These are phyloP conservation scores for Stachybotrys chartarum DNA, from an alignment of 2,329 filamentous ascomycete genomes.

Conservation along the genomic window DNA sequence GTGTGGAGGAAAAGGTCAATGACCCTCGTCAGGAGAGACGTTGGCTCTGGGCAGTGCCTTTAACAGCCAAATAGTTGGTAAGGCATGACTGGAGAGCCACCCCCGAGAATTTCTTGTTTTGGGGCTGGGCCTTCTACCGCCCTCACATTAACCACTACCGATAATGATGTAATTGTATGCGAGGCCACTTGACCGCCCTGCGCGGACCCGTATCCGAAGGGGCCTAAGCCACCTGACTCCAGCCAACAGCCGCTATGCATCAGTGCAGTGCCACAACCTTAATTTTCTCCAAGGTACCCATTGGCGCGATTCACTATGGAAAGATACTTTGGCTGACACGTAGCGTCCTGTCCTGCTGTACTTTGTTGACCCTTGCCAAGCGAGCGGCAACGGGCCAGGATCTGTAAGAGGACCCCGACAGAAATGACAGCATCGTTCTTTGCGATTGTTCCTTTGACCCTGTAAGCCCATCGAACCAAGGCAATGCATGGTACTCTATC, in stretches of 20 bases:
- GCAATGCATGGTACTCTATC: too few relatives aligned
- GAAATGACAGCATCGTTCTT: too few relatives aligned
- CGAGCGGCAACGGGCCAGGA: too few relatives aligned
- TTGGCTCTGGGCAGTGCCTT: neutral
- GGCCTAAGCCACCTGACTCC: neutral
- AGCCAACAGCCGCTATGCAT: neutral
- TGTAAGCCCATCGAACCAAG: too few relatives aligned
- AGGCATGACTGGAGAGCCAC: neutral
- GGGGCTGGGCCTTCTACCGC: neutral
- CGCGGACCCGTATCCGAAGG: neutral
- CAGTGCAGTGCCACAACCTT: neutral
- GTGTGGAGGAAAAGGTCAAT: neutral
- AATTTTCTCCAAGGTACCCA: neutral
- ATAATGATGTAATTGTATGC: neutral
- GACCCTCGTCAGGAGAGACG: neutral
- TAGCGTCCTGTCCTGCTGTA: too few relatives aligned
- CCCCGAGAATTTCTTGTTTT: neutral
- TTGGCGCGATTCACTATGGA: too few relatives aligned
- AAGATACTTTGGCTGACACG: too few relatives aligned
- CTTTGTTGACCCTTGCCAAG: too few relatives aligned
- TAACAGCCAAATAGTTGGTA: neutral
- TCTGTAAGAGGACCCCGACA: too few relatives aligned
- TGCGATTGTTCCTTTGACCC: too few relatives aligned
- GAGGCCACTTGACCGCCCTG: too few relatives aligned
- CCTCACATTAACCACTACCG: neutral